These are phyloP conservation scores for Fusarium nelsonii DNA, from an alignment of 2,329 filamentous ascomycete species.

Conservation along the genomic window DNA sequence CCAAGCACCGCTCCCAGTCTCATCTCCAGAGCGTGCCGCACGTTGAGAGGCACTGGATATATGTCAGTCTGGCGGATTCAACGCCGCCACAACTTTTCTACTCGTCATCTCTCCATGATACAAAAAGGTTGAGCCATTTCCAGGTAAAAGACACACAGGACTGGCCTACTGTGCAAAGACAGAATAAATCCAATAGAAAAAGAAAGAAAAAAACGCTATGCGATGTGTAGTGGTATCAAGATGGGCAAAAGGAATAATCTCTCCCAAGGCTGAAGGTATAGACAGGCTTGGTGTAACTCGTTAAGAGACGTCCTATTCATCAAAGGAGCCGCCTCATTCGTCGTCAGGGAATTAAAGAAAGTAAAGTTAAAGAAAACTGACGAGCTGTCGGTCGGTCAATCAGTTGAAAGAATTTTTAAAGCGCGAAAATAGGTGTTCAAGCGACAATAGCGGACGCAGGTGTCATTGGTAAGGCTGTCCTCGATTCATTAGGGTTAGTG, in stretches of 20 bases:
- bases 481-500: slow-evolving; percentile 54
- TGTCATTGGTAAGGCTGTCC: slow-evolving; percentile 53
- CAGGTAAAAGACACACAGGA: not conserved
- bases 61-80: slow-evolving; percentile 13
- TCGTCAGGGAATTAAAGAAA: slow-evolving; percentile 46
- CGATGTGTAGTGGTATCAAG: slow-evolving; percentile 51
- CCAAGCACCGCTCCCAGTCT: slow-evolving; percentile 19
- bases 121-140: slow-evolving; percentile 2
- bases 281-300: slow-evolving; percentile 39
- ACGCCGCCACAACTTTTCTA: slow-evolving; percentile 32
- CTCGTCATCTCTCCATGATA: slow-evolving; percentile 17
- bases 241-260: slow-evolving; percentile 36
- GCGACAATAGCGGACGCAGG: slow-evolving; percentile 44
- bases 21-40: slow-evolving; percentile 21
- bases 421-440: slow-evolving; percentile 22
- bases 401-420: slow-evolving; percentile 24
- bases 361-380: slow-evolving; percentile 27
- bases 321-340: slow-evolving; percentile 43
- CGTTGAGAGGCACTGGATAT: slow-evolving; percentile 9
- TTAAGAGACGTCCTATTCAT: slow-evolving; percentile 44
- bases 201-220: slow-evolving; percentile 49
- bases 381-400: slow-evolving; percentile 18
- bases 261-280: slow-evolving; percentile 38
- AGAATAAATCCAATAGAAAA: slow-evolving; percentile 18
- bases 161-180: slow-evolving; percentile 19